Base-by-base conservation (phyloP, 129 eudicot genomes). In the Deinandra increscens region DNA sequence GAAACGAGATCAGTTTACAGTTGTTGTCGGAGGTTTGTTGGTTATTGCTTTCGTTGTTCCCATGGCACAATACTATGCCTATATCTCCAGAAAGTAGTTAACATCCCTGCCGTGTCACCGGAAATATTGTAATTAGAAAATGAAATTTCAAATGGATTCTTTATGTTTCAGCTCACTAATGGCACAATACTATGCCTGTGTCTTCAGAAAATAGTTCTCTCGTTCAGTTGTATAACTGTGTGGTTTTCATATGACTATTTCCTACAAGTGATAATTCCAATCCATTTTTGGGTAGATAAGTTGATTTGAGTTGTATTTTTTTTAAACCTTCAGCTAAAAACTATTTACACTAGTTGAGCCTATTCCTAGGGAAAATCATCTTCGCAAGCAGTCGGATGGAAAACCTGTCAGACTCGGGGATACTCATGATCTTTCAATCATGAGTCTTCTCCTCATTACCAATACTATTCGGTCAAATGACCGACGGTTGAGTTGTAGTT, bases 11-110 rank as follows among this genome's bases (percentile, higher is more conserved):
- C 99, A 94, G 61, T 94, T 94, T 81, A 87, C 94, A 31, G 79
- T 85, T 70, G 97, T 90, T 6, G 99, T 94, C 19, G 99, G 99
- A 71, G 99, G 99, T 53, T 81, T 94, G 79, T 83, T 94, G 80
- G 97, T 85, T 42, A 90, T 94, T 70, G 99, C 99, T 74, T 94
- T 94, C 58, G 97, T 94, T 72, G 99, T 94, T 77, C 99, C 99
- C 51, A 94, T 94, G 99, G 99, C 96, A 31, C 99, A 94, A 82
- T 94, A 89, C 82, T 94, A 78, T 66, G 99, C 99, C 11, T 94
- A 94, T 79, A 91, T 94, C 56, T 94, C 99, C 70, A 80, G 39
- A 86, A 94, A 89, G 72, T 87, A 84, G 58, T 29, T 61, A 8
- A 66, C 43, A 18, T 49, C 43, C 48, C 18, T 69, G 15, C 60